phyloP scores from a whole-genome alignment of 2,329 filamentous ascomycete species.

The Trichoderma semiorbis region DNA sequence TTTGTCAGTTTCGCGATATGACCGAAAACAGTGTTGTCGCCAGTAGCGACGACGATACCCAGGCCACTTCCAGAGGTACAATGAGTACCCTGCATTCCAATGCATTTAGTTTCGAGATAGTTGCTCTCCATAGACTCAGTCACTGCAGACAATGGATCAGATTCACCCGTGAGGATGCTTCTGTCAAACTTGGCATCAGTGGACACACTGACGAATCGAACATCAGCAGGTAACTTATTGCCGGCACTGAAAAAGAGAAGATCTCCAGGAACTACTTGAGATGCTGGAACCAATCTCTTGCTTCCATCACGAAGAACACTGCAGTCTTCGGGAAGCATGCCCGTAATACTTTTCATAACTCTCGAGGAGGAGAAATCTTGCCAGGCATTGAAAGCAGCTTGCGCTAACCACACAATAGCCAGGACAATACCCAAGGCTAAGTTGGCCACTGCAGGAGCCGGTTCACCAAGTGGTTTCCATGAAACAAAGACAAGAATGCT shows the following conservation, averaged over 20 bases:
- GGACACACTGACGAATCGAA: background rate
- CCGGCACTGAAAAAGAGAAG: background rate
- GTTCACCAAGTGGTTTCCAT: background rate
- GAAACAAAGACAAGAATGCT: background rate
- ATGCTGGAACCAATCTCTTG: background rate
- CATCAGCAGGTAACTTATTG: background rate
- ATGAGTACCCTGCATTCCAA: background rate
- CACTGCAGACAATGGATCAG: background rate
- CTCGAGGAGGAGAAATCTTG: background rate
- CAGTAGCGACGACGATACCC: background rate
- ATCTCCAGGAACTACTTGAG: background rate
- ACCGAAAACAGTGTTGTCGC: background rate
- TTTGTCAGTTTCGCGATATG: background rate
- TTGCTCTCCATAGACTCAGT: background rate
- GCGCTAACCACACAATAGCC: background rate
- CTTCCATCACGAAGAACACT: background rate
- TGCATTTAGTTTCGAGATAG: background rate
- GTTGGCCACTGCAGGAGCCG: background rate
- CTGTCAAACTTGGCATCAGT: background rate
- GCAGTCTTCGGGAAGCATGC: background rate
- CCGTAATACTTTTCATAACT: background rate
- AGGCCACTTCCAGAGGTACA: background rate
- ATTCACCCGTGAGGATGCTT: background rate
- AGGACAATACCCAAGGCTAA: background rate
- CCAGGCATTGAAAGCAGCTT: background rate